These are phyloP conservation scores for Petunia secreta DNA, from an alignment of 257 asterid genomes.

Conservation along the genomic window DNA sequence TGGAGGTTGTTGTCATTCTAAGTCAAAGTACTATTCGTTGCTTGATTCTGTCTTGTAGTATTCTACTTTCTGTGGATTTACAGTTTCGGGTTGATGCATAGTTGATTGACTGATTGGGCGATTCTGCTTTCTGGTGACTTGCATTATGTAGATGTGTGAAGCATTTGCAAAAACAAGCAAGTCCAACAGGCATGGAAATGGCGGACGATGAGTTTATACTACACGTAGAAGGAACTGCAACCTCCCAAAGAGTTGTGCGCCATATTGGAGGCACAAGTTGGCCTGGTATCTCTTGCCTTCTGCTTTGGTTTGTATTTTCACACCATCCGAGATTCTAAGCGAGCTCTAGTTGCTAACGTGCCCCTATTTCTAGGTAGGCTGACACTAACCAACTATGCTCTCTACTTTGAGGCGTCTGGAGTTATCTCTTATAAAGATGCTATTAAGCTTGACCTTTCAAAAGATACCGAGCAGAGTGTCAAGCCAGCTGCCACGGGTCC, in stretches of 20 bases:
- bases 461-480: conserved; percentile 51
- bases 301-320: not conserved
- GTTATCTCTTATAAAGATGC: conserved; percentile 73
- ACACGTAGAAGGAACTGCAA: conserved; percentile 74
- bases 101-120: not conserved
- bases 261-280: conserved; percentile 82
- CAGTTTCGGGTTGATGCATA: not conserved
- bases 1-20: not conserved
- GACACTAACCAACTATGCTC: conserved; percentile 86
- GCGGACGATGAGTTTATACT: conserved; percentile 70
- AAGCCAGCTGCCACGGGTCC: conserved; percentile 87
- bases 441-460: conserved; percentile 72
- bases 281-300: conserved; percentile 55
- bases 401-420: conserved; percentile 90
- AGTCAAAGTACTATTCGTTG: not conserved
- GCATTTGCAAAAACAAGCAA: conserved; percentile 71
- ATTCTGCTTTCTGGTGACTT: not conserved
- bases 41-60: not conserved
- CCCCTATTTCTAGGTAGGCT: conserved; percentile 68
- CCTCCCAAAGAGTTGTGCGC: conserved; percentile 71
- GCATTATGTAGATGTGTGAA: conserved; percentile 56
- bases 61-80: no score
- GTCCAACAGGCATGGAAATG: conserved; percentile 58
- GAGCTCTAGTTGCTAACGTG: not conserved
- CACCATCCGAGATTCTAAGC: not conserved